These are phyloP conservation scores for Entomortierella chlamydospora DNA, from an alignment of 192 early-diverging fungal genomes.

Conservation along the genomic window DNA sequence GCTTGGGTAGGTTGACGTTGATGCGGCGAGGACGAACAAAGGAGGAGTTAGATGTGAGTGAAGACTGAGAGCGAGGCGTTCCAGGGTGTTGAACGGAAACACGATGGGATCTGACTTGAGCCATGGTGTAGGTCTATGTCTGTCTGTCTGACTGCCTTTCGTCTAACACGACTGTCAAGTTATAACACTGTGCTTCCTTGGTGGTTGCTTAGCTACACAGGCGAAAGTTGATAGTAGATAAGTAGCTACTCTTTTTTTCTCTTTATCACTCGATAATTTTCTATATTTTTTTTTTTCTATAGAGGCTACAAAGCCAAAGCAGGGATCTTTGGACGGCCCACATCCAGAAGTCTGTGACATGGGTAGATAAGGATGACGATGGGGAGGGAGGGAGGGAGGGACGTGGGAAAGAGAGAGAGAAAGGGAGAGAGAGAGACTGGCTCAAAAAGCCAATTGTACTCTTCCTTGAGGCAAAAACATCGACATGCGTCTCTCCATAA, in stretches of 20 bases:
- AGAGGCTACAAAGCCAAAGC: neutral
- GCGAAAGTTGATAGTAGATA: too few species aligned
- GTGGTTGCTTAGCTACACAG: too few species aligned
- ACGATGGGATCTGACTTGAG: constrained; percentile 22
- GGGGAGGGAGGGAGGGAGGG: too few species aligned
- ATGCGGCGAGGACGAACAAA: constrained; percentile 31
- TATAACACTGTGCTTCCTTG: neutral
- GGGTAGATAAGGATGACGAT: too few species aligned
- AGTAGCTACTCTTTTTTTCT: too few species aligned
- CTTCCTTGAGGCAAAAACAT: too few species aligned
- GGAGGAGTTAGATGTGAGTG: constrained; percentile 5
- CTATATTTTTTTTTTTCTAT: neutral
- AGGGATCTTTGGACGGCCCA: constrained; percentile 3
- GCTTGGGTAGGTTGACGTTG: constrained; percentile 36
- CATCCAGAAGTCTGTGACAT: too few species aligned
- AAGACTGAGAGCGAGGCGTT: constrained; percentile 26
- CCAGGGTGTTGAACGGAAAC: constrained; percentile 15
- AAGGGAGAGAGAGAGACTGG: too few species aligned
- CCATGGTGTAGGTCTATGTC: constrained; percentile 3
- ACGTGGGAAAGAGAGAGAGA: too few species aligned
- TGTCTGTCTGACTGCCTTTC: neutral
- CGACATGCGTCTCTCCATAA: too few species aligned
- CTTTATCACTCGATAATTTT: too few species aligned
- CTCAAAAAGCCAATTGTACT: too few species aligned
- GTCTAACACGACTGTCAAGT: neutral